Conservation (phyloP, 1,284 basidiomycete genomes). For the Ceratobasidium papillatum region DNA sequence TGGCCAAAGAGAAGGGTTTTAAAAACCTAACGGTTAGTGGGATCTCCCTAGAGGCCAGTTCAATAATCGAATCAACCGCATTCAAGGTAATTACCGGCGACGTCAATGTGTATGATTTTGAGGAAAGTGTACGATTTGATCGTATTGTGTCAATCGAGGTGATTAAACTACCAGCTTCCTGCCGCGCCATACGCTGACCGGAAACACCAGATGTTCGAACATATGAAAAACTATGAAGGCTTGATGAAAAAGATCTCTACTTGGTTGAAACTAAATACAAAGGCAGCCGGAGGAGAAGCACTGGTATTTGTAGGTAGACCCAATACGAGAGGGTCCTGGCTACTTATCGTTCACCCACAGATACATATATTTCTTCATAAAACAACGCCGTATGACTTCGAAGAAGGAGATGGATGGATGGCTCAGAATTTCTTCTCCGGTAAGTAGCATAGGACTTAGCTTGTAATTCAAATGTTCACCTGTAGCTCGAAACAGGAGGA, state of each 20-base stretch:
- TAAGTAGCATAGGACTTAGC: conserved; percentile 47
- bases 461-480: conserved; percentile 50
- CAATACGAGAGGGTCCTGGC: background rate
- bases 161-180: conserved; percentile 17
- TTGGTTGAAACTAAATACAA: conserved; percentile 66
- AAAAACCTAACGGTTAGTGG: conserved; percentile 63
- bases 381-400: conserved; percentile 76
- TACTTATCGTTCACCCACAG: background rate
- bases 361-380: conserved; percentile 80
- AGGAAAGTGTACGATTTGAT: conserved; percentile 66
- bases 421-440: conserved; percentile 80
- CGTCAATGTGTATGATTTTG: conserved; percentile 73
- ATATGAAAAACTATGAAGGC: conserved; percentile 80
- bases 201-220: conserved; percentile 73
- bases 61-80: background rate
- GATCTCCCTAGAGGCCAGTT: background rate
- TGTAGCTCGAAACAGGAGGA: conserved; percentile 54
- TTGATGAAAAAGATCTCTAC: conserved; percentile 72
- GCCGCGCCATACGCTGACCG: background rate
- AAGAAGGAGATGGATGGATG: conserved; percentile 80
- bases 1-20: conserved; percentile 63
- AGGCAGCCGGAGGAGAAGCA: conserved; percentile 54
- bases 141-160: conserved; percentile 78
- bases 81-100: conserved; percentile 73
- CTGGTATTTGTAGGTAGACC: conserved; percentile 61